phyloP scores from a whole-genome alignment of 1,284 basidiomycete species.

The Pseudozyma hubeiensis region DNA sequence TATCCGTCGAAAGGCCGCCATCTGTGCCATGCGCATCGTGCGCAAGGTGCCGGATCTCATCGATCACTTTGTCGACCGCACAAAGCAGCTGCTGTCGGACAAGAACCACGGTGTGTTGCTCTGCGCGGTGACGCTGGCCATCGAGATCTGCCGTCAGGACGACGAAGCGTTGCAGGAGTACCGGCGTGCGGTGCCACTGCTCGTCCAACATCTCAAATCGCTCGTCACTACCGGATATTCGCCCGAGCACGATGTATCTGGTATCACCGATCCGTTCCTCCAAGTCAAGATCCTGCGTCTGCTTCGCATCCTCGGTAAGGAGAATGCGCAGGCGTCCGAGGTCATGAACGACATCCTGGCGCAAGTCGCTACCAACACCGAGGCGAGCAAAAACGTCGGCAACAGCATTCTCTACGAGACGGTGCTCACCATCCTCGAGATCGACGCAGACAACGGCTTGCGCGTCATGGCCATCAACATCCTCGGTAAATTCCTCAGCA shows the following conservation, averaged over 20 bases:
- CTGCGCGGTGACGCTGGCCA: conserved; percentile 91
- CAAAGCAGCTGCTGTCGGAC: conserved; percentile 91
- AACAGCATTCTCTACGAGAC: conserved; percentile 99
- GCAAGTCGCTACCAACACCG: conserved; percentile 98
- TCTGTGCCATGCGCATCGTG: conserved; percentile 95
- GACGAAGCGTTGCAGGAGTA: conserved; percentile 82
- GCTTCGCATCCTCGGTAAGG: conserved; percentile 85
- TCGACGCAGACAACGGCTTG: conserved; percentile 93
- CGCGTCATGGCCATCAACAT: conserved; percentile 99
- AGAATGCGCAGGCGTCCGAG: conserved; percentile 85
- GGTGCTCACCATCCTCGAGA: conserved; percentile 95
- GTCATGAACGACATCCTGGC: conserved; percentile 99
- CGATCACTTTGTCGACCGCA: conserved; percentile 89
- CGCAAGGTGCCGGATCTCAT: conserved; percentile 96
- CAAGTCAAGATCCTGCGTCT: conserved; percentile 98
- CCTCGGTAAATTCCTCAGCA: conserved; percentile 96
- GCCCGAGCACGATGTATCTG: conserved; percentile 99
- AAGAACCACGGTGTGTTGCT: conserved; percentile 96
- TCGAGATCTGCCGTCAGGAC: conserved; percentile 91
- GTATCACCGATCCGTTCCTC: conserved; percentile 98
- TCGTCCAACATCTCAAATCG: conserved; percentile 95
- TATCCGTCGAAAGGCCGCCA: conserved; percentile 97
- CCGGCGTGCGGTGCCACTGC: conserved; percentile 88
- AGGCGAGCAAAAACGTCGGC: conserved; percentile 96
- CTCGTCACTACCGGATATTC: conserved; percentile 96